Conservation (phyloP, 495 filamentous ascomycete species). For the Trichoderma reesei region DNA sequence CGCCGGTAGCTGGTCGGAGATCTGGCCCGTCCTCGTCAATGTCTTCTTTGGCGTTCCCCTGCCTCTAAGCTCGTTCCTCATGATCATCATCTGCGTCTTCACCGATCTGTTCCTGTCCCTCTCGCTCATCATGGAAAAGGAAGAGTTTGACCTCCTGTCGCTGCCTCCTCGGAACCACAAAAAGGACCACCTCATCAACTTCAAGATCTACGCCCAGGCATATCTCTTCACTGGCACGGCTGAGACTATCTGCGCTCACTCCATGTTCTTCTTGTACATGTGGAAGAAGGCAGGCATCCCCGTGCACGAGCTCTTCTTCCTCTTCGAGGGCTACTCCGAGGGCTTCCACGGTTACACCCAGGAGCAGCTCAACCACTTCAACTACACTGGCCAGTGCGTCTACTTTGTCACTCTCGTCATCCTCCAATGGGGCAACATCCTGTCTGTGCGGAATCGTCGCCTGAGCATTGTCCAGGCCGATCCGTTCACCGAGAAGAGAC, state of each 20-base stretch:
- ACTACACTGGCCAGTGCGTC: slow-evolving; percentile 33
- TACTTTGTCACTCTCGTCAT: slow-evolving; percentile 69
- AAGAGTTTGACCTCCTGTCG: slow-evolving; percentile 57
- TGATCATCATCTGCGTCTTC: slow-evolving; percentile 65
- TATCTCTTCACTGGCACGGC: slow-evolving; percentile 55
- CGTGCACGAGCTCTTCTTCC: slow-evolving; percentile 49
- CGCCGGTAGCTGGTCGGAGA: slow-evolving; percentile 56
- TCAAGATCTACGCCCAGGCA: slow-evolving; percentile 51
- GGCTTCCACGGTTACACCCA: slow-evolving; percentile 39
- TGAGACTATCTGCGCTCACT: slow-evolving; percentile 49
- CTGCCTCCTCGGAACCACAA: slow-evolving; percentile 50
- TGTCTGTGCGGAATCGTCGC: slow-evolving; percentile 40
- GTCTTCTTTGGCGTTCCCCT: slow-evolving; percentile 61
- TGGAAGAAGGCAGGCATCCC: slow-evolving; percentile 44
- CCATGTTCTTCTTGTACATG: slow-evolving; percentile 59
- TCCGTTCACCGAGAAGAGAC: slow-evolving; percentile 36
- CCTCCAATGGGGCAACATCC: slow-evolving; percentile 36
- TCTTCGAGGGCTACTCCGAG: slow-evolving; percentile 41
- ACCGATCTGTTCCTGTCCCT: slow-evolving; percentile 58
- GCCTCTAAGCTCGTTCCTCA: slow-evolving; percentile 55
- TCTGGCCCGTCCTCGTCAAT: slow-evolving; percentile 63
- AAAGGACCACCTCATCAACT: slow-evolving; percentile 55
- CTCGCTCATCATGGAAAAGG: slow-evolving; percentile 58
- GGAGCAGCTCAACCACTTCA: slow-evolving; percentile 44
- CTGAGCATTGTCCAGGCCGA: slow-evolving; percentile 43